Base-by-base conservation (phyloP, 768 basidiomycete species). In the Lactifluus echinatus region DNA sequence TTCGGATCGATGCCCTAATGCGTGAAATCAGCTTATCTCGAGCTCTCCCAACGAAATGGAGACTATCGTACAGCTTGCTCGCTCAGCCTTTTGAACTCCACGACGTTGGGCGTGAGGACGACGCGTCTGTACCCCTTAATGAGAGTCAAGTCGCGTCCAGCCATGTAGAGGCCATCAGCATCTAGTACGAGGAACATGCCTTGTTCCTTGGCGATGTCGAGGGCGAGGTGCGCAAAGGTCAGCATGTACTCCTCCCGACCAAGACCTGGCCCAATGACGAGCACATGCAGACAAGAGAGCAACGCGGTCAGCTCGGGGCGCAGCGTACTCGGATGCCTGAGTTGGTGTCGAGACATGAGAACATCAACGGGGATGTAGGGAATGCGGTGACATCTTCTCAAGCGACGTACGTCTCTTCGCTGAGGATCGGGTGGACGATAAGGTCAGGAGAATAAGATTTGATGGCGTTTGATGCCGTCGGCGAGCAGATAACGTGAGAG, bases 401-500 rank as follows among this genome's bases (percentile, higher is more conserved):
- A n/a, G 24, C 10, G 29, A 72, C 84, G 58, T 70, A 89, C 84
- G 74, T 71, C 49, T 84, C 79, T 68, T 86, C 79, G 28, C 78
- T 73, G 5, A 99, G 78, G 54, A 98, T 90, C 1, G 92, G 94
- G 66, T 99, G 95, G 0, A 99, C 96, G 66, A 99, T 99, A 43
- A 99, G 73, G 71, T 99, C 94, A 1, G 93, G 93, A 3, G 91
- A 94, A 70, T 97, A 99, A 0, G 89, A 87, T 73, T 99, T 99
- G 76, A 99, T 99, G 44, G 93, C 87, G 4, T 79, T 79, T 26
- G 93, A 92, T 6, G 96, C 95, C 0, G 82, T 83, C 0, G 95
- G 95, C 6, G 94, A 86, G 72, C 96, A 99, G 54, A 98, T 95
- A 57, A 98, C 91, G 76, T 98, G 96, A 23, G 94, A 93, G 21